These are phyloP conservation scores for Tolypocladium inflatum DNA, from an alignment of 2,329 filamentous ascomycete genomes.

Conservation along the genomic window DNA sequence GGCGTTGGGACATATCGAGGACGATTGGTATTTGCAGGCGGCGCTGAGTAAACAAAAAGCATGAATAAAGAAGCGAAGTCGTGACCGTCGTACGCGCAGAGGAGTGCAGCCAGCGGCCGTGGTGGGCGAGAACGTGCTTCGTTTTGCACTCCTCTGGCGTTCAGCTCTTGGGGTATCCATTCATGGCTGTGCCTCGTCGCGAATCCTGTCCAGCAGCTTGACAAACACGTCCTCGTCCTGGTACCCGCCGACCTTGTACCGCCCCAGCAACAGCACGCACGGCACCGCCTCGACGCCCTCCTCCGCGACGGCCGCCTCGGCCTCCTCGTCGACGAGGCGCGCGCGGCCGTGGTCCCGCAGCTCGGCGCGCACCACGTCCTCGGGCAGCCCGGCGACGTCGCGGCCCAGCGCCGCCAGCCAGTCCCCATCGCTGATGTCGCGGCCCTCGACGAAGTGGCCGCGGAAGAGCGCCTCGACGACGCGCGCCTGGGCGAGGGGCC, in stretches of 20 bases:
- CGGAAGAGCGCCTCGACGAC: slow-evolving; percentile 32
- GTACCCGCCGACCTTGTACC: slow-evolving; percentile 61
- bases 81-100: not conserved
- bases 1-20: not conserved
- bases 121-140: not conserved
- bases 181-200: not conserved
- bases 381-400: slow-evolving; percentile 18
- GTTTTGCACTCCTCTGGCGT: not conserved
- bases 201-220: slow-evolving; percentile 53
- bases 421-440: slow-evolving; percentile 29
- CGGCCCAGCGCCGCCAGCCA: slow-evolving; percentile 28
- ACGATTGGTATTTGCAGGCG: not conserved
- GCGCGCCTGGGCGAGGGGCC: slow-evolving; percentile 23
- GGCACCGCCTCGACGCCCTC: slow-evolving; percentile 55
- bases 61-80: not conserved
- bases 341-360: slow-evolving; percentile 19
- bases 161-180: not conserved
- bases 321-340: slow-evolving; percentile 19
- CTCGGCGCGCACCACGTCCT: slow-evolving; percentile 14
- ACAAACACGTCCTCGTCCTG: slow-evolving; percentile 59
- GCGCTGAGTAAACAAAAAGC: not conserved
- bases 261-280: slow-evolving; percentile 60
- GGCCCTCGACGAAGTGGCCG: slow-evolving; percentile 30
- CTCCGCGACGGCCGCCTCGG: slow-evolving; percentile 14
- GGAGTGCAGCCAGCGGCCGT: not conserved